Percentiles rank a stretch among this genome's conserved stretches.
phyloP scores from a whole-genome alignment of 2,329 filamentous ascomycete species.

The Fusarium fracticaudum region DNA sequence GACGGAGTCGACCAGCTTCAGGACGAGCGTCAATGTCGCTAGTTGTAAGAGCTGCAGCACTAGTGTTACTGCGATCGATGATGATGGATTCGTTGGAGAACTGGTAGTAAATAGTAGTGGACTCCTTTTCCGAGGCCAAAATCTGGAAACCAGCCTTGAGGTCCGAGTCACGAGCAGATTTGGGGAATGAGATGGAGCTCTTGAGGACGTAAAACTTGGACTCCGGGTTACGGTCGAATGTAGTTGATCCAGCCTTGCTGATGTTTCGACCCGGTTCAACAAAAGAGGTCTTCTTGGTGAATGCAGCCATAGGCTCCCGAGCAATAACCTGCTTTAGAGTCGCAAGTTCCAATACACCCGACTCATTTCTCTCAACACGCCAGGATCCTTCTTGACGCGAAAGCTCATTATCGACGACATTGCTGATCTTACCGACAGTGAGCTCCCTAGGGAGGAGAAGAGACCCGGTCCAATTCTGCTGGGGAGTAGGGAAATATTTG shows the following conservation, averaged over 20 bases:
- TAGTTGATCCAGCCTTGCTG: constrained; percentile 19
- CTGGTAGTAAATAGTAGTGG: constrained; percentile 55
- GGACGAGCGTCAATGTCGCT: constrained; percentile 50
- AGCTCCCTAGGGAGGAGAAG: constrained; percentile 55
- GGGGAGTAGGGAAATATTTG: constrained; percentile 48
- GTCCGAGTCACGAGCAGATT: constrained; percentile 45
- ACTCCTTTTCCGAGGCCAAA: constrained; percentile 51
- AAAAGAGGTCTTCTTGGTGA: constrained; percentile 41
- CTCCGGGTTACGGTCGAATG: constrained; percentile 20
- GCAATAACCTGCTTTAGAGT: constrained; percentile 52
- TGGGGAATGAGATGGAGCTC: constrained; percentile 50
- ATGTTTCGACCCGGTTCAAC: constrained; percentile 39
- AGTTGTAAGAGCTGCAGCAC: constrained; percentile 52
- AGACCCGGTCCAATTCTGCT: constrained; percentile 57
- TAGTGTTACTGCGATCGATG: constrained; percentile 53
- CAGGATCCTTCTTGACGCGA: constrained; percentile 51
- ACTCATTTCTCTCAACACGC: constrained; percentile 46
- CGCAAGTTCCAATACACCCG: constrained; percentile 48
- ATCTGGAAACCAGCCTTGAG: constrained; percentile 54
- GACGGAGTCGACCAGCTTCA: constrained; percentile 50
- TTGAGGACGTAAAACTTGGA: constrained; percentile 53
- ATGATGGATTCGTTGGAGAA: constrained; percentile 55
- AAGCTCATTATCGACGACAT: constrained; percentile 54
- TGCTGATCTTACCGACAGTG: constrained; percentile 50
- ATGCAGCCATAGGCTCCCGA: constrained; percentile 47